Base-by-base conservation (phyloP, 2,329 filamentous ascomycete species). In the Helicocarpus griseus region DNA sequence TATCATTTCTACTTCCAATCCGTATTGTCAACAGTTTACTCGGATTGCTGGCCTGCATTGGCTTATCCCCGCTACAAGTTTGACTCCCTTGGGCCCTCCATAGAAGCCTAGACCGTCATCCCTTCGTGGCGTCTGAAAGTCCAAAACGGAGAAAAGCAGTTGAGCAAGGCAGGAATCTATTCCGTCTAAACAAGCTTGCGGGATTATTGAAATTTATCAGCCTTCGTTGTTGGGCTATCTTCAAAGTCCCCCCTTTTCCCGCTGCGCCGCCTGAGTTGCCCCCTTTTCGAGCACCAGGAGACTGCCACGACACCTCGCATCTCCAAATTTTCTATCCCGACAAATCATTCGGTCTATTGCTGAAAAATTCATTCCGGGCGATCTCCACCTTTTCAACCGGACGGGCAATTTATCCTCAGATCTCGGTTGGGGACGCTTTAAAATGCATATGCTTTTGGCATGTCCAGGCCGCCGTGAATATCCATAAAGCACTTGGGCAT, bases 241-340 rank as follows among this genome's bases (percentile, higher is more conserved):
- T 39, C 24, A 6, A 24, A 28, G 4, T 26, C 26, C 5, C n/a
- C 22, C 9, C 22, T 26, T 6, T 17, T 19, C 26, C 17, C 40
- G 5, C 14, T 44, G 17, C 40, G 24, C 14, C 28, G 24, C 28
- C 24, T 14, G 13, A 28, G 17, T 33, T 24, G 13, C 44, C 43
- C 38, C 28, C 11, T 31, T 46, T 33, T 22, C 43, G 43, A 19
- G 11, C 43, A 22, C 17, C 9, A 21, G n/a, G 43, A 22, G 28
- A 22, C 26, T 33, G 43, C 43, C 28, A 46, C 43, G 43, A 46
- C 43, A 46, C 33, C 43, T 46, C 28, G 43, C 28, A n/a, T 17
- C 26, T 14, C n/a, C 28, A n/a, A 31, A 3, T 26, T 1, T 1
- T 19, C 13, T 45, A 28, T 14, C 24, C 43, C 33, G 28, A 31